Conservation (phyloP, 805 yeast genomes). For the Wickerhamomyces subpelliculosus region DNA sequence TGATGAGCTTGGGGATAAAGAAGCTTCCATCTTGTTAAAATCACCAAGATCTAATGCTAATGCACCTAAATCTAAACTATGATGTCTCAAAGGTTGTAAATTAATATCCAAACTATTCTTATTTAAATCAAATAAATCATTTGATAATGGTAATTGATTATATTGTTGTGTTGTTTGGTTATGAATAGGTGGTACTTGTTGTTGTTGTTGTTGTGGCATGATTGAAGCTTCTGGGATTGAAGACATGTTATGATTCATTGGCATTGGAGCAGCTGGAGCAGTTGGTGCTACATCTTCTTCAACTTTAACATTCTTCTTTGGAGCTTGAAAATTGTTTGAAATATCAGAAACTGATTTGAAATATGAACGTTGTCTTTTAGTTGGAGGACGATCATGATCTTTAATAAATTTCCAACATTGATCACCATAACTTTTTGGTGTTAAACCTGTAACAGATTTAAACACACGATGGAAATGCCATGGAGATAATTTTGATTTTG, state of each 20-base stretch:
- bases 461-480: slow-evolving; percentile 94
- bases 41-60: slow-evolving; percentile 11
- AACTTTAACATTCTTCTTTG: slow-evolving; percentile 3
- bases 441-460: slow-evolving; percentile 76
- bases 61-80: slow-evolving; percentile 16
- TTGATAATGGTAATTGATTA: neutral
- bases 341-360: slow-evolving; percentile 17
- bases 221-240: neutral
- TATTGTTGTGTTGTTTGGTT: no score
- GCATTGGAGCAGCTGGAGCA: neutral
- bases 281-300: slow-evolving; percentile 1
- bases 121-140: slow-evolving; percentile 7
- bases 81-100: slow-evolving; percentile 18
- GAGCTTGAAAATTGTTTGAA: slow-evolving; percentile 9
- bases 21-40: slow-evolving; percentile 2
- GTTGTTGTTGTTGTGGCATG: neutral
- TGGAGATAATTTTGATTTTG: slow-evolving; percentile 74
- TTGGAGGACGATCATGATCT: slow-evolving; percentile 19
- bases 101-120: slow-evolving; percentile 18
- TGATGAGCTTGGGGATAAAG: slow-evolving; percentile 5
- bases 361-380: slow-evolving; percentile 15
- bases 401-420: slow-evolving; percentile 62
- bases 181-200: no score
- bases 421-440: slow-evolving; percentile 87
- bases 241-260: neutral